These are phyloP conservation scores for Metschnikowia colocasiae DNA, from an alignment of 805 yeast genomes.

Conservation along the genomic window DNA sequence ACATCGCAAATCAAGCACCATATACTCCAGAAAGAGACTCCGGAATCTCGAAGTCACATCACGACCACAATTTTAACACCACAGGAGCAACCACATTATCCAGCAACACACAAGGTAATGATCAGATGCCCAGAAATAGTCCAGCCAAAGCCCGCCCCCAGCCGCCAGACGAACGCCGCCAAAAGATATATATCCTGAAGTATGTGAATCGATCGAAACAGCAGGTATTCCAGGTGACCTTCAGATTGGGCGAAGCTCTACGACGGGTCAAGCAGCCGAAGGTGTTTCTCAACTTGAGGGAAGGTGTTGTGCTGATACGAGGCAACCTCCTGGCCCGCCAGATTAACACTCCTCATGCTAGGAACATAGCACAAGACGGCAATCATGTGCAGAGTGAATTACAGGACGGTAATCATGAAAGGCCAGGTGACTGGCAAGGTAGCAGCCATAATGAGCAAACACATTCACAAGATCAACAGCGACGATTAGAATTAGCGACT, in stretches of 20 bases:
- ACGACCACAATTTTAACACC: not conserved
- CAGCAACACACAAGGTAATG: not conserved
- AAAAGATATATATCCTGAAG: not conserved
- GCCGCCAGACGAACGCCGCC: not conserved
- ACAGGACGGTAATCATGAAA: not conserved
- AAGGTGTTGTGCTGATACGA: constrained; percentile 1
- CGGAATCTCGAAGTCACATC: not conserved
- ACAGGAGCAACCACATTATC: not conserved
- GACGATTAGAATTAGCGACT: not conserved
- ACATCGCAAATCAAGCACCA: not conserved
- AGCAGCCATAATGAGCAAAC: not conserved
- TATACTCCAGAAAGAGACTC: not conserved
- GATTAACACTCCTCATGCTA: not conserved
- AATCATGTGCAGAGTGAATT: not conserved
- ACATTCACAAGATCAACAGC: not conserved
- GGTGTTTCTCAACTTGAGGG: not conserved
- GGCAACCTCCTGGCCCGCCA: not conserved
- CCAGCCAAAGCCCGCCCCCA: not conserved
- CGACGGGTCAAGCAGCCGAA: constrained; percentile 5
- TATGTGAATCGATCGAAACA: not conserved
- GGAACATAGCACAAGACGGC: not conserved
- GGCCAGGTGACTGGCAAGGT: not conserved
- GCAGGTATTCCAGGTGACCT: not conserved
- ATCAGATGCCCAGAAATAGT: not conserved
- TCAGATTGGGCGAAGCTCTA: constrained; percentile 2